Percentiles rank a stretch among this genome's conserved stretches.
Evolutionary conservation across 768 basidiomycete species (phyloP).

Genomic region (Sistotremastrum suecicum): DNA sequence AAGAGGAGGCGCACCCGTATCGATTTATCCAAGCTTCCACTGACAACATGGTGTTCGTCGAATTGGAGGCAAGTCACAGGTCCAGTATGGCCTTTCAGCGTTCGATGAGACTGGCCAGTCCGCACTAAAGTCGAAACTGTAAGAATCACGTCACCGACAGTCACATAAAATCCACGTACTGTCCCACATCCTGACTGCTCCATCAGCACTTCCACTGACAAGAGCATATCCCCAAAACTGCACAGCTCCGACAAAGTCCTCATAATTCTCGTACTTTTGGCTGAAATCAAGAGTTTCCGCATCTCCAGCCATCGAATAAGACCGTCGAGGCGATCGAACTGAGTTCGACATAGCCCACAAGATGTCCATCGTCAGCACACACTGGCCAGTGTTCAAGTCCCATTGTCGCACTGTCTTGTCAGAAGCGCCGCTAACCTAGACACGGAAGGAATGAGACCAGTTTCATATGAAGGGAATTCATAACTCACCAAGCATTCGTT

Average conservation of each 20-base stretch:
- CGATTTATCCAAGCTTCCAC: constrained; percentile 88
- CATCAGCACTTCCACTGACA: constrained; percentile 93
- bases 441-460: constrained; percentile 10
- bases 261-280: constrained; percentile 77
- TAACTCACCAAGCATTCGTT: constrained; percentile 76
- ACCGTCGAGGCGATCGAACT: constrained; percentile 16
- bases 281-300: constrained; percentile 1
- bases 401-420: constrained; percentile 98
- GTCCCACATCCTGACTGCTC: constrained; percentile 98
- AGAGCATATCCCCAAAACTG: constrained; percentile 99
- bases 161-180: constrained; percentile 45
- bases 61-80: constrained; percentile 94
- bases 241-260: constrained; percentile 94
- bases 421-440: constrained; percentile 88
- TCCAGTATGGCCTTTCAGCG: constrained; percentile 80
- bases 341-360: constrained; percentile 98
- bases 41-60: constrained; percentile 87
- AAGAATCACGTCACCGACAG: neutral
- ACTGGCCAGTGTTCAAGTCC: constrained; percentile 95
- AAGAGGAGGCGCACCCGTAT: constrained; percentile 40
- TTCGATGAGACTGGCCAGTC: constrained; percentile 92
- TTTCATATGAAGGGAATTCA: neutral
- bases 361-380: constrained; percentile 98
- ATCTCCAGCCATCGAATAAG: constrained; percentile 4
- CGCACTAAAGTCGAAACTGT: constrained; percentile 47